Evolutionary conservation across 805 yeast species (phyloP).

Genomic region (Schwanniomyces sp.): DNA sequence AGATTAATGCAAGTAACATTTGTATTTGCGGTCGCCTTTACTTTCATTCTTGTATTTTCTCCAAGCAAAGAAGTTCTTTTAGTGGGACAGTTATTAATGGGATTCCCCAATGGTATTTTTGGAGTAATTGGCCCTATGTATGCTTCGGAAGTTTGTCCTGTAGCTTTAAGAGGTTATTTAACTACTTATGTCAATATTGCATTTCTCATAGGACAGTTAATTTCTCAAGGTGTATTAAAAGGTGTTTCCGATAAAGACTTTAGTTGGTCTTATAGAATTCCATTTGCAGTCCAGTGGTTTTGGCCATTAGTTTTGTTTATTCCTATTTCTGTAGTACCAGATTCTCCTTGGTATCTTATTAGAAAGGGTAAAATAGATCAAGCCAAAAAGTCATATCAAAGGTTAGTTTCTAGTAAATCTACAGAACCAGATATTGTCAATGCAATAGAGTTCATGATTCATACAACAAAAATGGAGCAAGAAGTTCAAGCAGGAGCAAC

Average conservation of each 20-base stretch:
- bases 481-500: not conserved
- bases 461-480: not conserved
- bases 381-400: constrained; percentile 38
- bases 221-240: constrained; percentile 42
- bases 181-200: constrained; percentile 37
- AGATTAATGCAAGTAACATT: constrained; percentile 29
- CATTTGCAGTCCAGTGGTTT: constrained; percentile 41
- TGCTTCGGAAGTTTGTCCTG: constrained; percentile 45
- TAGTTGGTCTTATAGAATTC: constrained; percentile 34
- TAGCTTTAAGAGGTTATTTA: constrained; percentile 38
- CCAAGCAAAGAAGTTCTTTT: constrained; percentile 33
- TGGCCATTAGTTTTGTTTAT: constrained; percentile 25
- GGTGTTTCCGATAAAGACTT: constrained; percentile 29
- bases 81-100: constrained; percentile 44
- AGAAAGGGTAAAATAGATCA: constrained; percentile 45
- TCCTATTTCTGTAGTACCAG: constrained; percentile 30
- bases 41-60: constrained; percentile 43
- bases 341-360: constrained; percentile 50
- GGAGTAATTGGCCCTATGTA: constrained; percentile 39
- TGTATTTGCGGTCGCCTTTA: constrained; percentile 23
- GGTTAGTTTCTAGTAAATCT: constrained; percentile 41
- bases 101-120: constrained; percentile 44
- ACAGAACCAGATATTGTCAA: constrained; percentile 5
- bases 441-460: not conserved
- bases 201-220: constrained; percentile 41